phyloP scores from a whole-genome alignment of 139 green algal species.

The Chlamydomonas schloesseri region DNA sequence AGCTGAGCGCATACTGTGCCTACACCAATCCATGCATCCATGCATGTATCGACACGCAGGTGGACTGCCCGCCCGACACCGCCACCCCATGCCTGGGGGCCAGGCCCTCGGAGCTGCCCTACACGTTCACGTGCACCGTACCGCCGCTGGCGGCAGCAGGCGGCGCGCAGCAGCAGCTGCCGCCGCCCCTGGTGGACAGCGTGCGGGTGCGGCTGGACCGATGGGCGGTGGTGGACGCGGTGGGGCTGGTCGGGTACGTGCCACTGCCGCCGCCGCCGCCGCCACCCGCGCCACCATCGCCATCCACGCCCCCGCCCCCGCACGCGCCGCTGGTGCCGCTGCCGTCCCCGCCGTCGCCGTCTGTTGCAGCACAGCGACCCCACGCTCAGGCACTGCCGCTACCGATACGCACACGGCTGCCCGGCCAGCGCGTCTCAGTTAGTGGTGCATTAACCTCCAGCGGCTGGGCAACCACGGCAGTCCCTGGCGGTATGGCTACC shows the following conservation, averaged over 20 bases:
- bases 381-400: too few species aligned
- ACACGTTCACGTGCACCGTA: conserved; percentile 5
- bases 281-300: background rate
- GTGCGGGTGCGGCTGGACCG: background rate
- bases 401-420: too few species aligned
- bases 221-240: conserved; percentile 3
- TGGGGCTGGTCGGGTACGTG: background rate
- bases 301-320: background rate
- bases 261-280: background rate
- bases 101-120: background rate
- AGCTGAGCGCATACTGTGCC: too few species aligned
- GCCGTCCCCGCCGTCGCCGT: too few species aligned
- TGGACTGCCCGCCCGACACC: background rate
- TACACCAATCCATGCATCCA: too few species aligned
- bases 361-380: too few species aligned
- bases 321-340: too few species aligned
- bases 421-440: too few species aligned
- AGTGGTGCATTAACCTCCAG: too few species aligned
- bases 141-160: background rate
- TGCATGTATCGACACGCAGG: too few species aligned
- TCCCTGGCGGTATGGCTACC: too few species aligned
- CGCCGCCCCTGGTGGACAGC: background rate
- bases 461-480: too few species aligned
- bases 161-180: background rate
- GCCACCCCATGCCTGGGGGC: background rate